Evolutionary conservation across 1,139 yeast genomes (phyloP).

Genomic region (Debaryomyces singareniensis): DNA sequence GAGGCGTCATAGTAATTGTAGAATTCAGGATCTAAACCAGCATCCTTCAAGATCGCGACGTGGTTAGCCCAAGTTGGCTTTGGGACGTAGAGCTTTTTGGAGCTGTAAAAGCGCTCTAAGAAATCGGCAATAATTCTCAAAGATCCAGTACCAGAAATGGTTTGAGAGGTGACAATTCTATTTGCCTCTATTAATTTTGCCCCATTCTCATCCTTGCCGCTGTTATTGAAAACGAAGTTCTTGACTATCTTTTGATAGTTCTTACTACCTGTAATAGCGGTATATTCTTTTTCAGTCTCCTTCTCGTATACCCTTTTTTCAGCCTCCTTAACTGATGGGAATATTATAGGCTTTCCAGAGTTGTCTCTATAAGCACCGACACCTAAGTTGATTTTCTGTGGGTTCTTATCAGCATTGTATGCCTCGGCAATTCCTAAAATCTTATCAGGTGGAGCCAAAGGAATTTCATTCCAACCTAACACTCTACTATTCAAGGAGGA

Average conservation of each 20-base stretch:
- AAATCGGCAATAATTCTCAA: slow-evolving; percentile 52
- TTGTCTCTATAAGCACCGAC: slow-evolving; percentile 48
- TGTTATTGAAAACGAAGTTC: slow-evolving; percentile 45
- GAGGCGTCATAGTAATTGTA: slow-evolving; percentile 49
- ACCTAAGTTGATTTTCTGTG: slow-evolving; percentile 42
- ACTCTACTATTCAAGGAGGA: slow-evolving; percentile 14
- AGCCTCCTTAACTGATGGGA: slow-evolving; percentile 44
- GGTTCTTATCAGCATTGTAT: slow-evolving; percentile 33
- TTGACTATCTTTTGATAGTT: slow-evolving; percentile 43
- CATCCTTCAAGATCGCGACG: slow-evolving; percentile 48
- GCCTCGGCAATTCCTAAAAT: slow-evolving; percentile 64
- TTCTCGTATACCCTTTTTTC: slow-evolving; percentile 31
- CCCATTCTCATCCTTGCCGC: slow-evolving; percentile 43
- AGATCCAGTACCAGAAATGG: slow-evolving; percentile 58
- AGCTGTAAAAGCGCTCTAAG: slow-evolving; percentile 39
- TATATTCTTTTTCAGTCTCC: slow-evolving; percentile 52
- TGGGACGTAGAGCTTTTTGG: slow-evolving; percentile 49
- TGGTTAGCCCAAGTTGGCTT: slow-evolving; percentile 78
- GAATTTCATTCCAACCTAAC: slow-evolving; percentile 36
- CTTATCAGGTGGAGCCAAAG: slow-evolving; percentile 69
- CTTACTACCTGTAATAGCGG: slow-evolving; percentile 48
- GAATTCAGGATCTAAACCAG: slow-evolving; percentile 39
- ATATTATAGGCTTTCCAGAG: slow-evolving; percentile 41
- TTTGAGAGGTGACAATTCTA: slow-evolving; percentile 50
- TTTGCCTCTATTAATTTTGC: slow-evolving; percentile 39